These are phyloP conservation scores for Wickerhamomyces chaumierensis DNA, from an alignment of 805 yeast genomes.

Conservation along the genomic window DNA sequence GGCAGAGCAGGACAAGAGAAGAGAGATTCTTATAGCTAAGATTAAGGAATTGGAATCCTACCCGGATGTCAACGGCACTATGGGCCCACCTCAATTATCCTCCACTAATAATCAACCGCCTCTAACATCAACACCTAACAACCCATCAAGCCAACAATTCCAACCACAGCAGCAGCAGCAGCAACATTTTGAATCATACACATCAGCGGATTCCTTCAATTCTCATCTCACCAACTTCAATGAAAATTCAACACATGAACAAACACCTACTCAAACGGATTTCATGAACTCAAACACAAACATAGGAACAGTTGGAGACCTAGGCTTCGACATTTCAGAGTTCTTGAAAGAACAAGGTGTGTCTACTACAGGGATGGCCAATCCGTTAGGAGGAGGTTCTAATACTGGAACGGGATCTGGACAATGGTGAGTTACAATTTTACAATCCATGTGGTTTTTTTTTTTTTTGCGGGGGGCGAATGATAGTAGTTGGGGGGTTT, in stretches of 20 bases:
- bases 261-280: background rate
- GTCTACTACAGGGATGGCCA: background rate
- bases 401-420: too few species aligned
- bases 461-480: too few species aligned
- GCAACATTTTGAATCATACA: background rate
- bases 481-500: too few species aligned
- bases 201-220: background rate
- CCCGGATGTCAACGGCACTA: slow-evolving; percentile 7
- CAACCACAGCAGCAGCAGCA: slow-evolving; percentile 1
- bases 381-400: too few species aligned
- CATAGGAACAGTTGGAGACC: background rate
- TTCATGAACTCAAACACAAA: too few species aligned
- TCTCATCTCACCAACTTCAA: background rate
- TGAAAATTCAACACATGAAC: background rate
- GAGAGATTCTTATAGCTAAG: slow-evolving; percentile 27
- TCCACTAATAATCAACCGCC: background rate
- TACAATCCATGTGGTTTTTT: too few species aligned
- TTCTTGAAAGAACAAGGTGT: background rate
- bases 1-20: slow-evolving; percentile 39
- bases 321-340: background rate
- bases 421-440: too few species aligned
- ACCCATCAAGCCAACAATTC: background rate
- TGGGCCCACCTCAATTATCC: background rate
- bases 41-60: slow-evolving; percentile 24
- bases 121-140: background rate